Evolutionary conservation across 2,329 filamentous ascomycete genomes (phyloP), one percentile per base, ranked within the genome.

Genomic region (Cordyceps javanica): DNA sequence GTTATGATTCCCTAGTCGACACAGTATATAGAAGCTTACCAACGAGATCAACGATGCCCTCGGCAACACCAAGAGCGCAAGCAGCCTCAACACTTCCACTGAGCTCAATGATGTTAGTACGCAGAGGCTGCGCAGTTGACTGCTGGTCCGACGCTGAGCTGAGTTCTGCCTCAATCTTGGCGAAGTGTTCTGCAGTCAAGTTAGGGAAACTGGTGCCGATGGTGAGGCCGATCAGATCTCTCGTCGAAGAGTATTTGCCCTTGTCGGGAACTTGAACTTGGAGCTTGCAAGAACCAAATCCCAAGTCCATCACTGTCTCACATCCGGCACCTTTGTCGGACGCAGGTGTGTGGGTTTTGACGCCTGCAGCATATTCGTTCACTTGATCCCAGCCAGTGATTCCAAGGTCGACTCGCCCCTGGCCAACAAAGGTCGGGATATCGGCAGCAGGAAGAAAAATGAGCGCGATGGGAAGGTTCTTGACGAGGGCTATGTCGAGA

Each of bases 21-120:
- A 23, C 23, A 32, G 34, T 10, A 11, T 23, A 13, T 32, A 19
- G 14, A 10, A 21, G 83, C 89, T 70, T 74, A 94, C 91, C 91
- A 69, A 99, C 94, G 59, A 99, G 85, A 76, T 99, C 94, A 48
- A 99, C 91, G 70, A 99, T 97, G 52, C 93, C 94, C 70, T 97
- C 93, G 44, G 94, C 94, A 28, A 97, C 92, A 55, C 94, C 94
- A 56, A 99, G 78, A 21, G 94, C 93, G 70, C 94, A 99, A 39
- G 94, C 93, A 53, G 94, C 93, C 76, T 99, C 94, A 34, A 99
- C 94, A 79, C 93, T 97, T 16, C 94, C 94, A 63, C 93, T 94
- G 60, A 97, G 82, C 73, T 94, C 95, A 68, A 96, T 90, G 67
- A 99, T 91, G 68, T 91, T 91, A 10, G 94, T 97, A 67, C 81